These are phyloP conservation scores for Alternaria sp. DNA, from an alignment of 2,329 filamentous ascomycete genomes.

Conservation along the genomic window DNA sequence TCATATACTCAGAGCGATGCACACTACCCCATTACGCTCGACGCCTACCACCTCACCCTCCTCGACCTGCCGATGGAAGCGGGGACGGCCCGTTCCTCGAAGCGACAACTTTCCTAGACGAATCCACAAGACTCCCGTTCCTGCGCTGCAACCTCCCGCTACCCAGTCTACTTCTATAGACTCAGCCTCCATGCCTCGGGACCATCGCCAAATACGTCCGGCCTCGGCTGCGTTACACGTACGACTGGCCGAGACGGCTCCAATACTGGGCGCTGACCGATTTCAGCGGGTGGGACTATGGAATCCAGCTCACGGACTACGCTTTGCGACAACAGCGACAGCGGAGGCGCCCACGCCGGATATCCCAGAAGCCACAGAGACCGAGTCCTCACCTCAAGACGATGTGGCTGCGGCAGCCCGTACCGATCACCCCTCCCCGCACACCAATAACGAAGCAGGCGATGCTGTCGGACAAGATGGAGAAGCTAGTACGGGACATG, in stretches of 20 bases:
- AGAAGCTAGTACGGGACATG: neutral
- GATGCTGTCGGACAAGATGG: neutral
- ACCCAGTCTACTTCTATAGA: neutral
- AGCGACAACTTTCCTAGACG: conserved; percentile 5
- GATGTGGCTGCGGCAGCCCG: neutral
- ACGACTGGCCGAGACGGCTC: neutral
- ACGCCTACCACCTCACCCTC: conserved; percentile 1
- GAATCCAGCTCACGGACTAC: conserved; percentile 10
- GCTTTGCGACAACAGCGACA: conserved; percentile 13
- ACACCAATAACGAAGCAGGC: neutral
- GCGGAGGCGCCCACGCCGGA: neutral
- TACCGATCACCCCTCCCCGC: neutral
- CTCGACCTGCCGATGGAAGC: conserved; percentile 24
- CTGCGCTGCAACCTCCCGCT: neutral
- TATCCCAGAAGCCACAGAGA: neutral
- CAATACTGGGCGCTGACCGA: neutral
- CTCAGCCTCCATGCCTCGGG: neutral
- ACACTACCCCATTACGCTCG: conserved; percentile 8
- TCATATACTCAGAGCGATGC: conserved; percentile 6
- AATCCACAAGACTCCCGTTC: neutral
- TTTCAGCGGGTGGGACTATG: conserved; percentile 7
- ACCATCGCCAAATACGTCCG: neutral
- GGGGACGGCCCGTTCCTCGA: conserved; percentile 23
- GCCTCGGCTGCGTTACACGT: conserved; percentile 5
- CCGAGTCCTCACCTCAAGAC: neutral